A percentile compares a stretch with the other conserved stretches of the same genome.
Conservation (phyloP, 352 stramenopile genomes). For the Globisporangium barbulae region DNA sequence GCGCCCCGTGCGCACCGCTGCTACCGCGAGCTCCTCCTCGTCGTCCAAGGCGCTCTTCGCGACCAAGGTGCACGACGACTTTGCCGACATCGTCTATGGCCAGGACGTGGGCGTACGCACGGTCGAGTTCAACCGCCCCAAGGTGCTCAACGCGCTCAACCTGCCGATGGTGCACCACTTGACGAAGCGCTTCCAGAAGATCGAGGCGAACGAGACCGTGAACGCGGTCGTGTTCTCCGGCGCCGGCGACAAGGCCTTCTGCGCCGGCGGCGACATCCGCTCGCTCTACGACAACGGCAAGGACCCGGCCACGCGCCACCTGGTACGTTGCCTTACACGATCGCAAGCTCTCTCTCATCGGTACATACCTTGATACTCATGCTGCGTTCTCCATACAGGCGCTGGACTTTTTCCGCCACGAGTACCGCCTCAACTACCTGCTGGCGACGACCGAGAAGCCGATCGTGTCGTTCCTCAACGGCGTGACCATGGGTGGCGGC, state of each 20-base stretch:
- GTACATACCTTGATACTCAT: neutral
- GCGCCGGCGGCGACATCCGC: conserved; percentile 94
- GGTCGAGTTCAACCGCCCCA: conserved; percentile 90
- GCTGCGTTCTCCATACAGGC: conserved; percentile 18
- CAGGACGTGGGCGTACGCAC: conserved; percentile 76
- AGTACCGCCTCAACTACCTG: conserved; percentile 95
- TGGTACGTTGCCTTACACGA: conserved; percentile 19
- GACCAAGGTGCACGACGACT: conserved; percentile 44
- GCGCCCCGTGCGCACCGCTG: conserved; percentile 35
- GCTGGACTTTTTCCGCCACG: conserved; percentile 94
- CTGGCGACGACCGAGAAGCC: conserved; percentile 81
- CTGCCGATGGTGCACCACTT: conserved; percentile 91
- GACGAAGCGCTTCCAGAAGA: conserved; percentile 81
- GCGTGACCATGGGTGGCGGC: conserved; percentile 98
- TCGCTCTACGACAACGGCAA: conserved; percentile 84
- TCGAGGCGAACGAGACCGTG: conserved; percentile 74
- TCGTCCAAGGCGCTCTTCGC: conserved; percentile 19
- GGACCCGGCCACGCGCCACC: conserved; percentile 57
- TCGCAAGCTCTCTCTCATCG: neutral
- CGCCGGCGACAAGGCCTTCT: conserved; percentile 89
- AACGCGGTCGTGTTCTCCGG: conserved; percentile 84
- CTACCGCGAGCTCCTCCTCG: neutral
- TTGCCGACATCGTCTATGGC: conserved; percentile 69
- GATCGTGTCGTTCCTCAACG: conserved; percentile 95
- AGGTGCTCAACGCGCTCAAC: conserved; percentile 91